Evolutionary conservation across 75 land plant genomes (phyloP).

Genomic region (Gnetum montanum): DNA sequence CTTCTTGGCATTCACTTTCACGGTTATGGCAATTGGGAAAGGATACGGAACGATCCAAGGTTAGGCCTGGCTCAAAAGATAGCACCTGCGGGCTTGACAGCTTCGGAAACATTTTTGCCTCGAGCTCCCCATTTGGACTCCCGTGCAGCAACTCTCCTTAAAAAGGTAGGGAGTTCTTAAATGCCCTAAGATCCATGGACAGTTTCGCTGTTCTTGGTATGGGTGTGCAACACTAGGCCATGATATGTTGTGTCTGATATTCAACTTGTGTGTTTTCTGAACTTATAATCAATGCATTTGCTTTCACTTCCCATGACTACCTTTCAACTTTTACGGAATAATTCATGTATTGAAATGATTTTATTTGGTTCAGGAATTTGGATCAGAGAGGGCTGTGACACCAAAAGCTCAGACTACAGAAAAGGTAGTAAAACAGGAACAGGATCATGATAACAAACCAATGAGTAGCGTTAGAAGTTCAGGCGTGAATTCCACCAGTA

Average conservation of each 20-base stretch:
- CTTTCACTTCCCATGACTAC: no score
- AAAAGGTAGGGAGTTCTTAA: constrained; percentile 37
- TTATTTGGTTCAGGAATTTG: constrained; percentile 10
- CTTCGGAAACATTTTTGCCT: constrained; percentile 84
- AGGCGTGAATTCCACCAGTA: constrained; percentile 22
- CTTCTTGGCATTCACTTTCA: constrained; percentile 84
- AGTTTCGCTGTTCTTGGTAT: neutral
- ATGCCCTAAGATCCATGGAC: neutral
- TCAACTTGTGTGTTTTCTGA: no score
- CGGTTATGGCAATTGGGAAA: constrained; percentile 99
- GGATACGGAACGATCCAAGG: constrained; percentile 67
- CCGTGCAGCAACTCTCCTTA: constrained; percentile 78
- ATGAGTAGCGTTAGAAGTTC: constrained; percentile 32
- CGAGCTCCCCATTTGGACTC: constrained; percentile 88
- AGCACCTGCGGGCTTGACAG: constrained; percentile 85
- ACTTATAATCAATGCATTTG: no score
- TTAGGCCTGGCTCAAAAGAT: constrained; percentile 80
- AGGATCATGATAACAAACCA: no score
- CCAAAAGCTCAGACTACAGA: neutral
- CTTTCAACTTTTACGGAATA: no score
- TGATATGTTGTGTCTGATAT: no score
- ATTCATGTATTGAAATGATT: no score
- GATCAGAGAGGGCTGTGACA: constrained; percentile 1
- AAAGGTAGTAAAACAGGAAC: no score
- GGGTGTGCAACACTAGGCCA: no score